These are phyloP conservation scores for Themeda triandra DNA, from an alignment of 176 grass and related monocot species.

Conservation along the genomic window DNA sequence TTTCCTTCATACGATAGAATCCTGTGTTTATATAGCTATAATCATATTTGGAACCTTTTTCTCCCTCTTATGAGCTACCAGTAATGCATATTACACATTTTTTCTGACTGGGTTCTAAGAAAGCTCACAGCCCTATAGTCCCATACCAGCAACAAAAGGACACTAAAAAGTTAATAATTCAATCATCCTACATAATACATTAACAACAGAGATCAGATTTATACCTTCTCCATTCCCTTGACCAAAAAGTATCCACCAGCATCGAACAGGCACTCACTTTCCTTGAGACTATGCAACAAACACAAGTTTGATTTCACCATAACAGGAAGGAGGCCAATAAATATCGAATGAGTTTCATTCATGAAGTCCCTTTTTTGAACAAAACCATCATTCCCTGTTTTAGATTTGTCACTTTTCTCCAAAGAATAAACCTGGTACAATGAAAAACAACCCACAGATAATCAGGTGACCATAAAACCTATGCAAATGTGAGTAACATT, in stretches of 20 bases:
- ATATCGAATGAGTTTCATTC: conserved; percentile 55
- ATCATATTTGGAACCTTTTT: background rate
- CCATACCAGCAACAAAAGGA: background rate
- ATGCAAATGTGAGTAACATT: conserved; percentile 15
- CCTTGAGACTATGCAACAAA: conserved; percentile 51
- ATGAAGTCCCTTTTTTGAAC: conserved; percentile 44
- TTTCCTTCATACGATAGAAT: background rate
- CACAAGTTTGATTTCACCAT: conserved; percentile 93
- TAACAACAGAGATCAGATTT: conserved; percentile 16
- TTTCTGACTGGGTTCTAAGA: background rate
- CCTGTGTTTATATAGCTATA: background rate
- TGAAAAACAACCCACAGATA: conserved; percentile 29
- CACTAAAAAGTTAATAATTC: background rate
- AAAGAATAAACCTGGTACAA: conserved; percentile 73
- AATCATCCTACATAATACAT: background rate
- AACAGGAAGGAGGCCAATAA: conserved; percentile 68
- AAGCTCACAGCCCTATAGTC: background rate
- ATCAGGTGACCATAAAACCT: conserved; percentile 3
- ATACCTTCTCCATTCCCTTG: conserved; percentile 99
- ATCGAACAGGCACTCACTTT: conserved; percentile 87
- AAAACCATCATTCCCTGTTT: conserved; percentile 65
- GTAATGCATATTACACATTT: background rate
- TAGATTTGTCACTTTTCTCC: conserved; percentile 83
- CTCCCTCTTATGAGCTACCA: background rate
- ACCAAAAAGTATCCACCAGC: conserved; percentile 98